phyloP scores from a whole-genome alignment of 352 stramenopile species.

The Sclerospora graminicola region DNA sequence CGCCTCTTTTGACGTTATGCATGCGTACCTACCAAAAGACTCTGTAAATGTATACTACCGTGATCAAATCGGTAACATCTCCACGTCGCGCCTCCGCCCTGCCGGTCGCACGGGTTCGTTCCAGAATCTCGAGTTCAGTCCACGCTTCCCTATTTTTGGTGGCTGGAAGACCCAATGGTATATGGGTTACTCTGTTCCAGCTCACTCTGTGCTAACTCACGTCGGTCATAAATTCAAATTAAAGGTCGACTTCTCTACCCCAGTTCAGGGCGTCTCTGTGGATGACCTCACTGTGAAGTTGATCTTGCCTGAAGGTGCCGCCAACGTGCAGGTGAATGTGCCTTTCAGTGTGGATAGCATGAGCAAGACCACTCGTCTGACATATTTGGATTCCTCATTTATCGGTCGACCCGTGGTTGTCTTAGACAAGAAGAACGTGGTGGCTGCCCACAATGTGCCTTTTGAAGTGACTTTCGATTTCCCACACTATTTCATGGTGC shows the following conservation, averaged over 20 bases:
- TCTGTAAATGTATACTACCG: constrained; percentile 87
- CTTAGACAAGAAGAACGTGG: constrained; percentile 77
- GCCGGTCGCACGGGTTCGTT: constrained; percentile 24
- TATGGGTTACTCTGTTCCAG: constrained; percentile 80
- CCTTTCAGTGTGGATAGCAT: constrained; percentile 59
- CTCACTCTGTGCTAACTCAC: constrained; percentile 63
- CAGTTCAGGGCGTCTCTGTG: constrained; percentile 63
- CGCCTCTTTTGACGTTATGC: constrained; percentile 72
- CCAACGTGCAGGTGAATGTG: constrained; percentile 68
- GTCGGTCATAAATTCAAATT: constrained; percentile 68
- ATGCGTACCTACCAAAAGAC: constrained; percentile 55
- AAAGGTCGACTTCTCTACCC: constrained; percentile 78
- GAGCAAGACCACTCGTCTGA: constrained; percentile 56
- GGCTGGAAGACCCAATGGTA: constrained; percentile 88
- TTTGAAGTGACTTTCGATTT: constrained; percentile 86
- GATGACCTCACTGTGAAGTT: constrained; percentile 84
- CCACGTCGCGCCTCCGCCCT: constrained; percentile 59
- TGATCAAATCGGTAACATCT: constrained; percentile 87
- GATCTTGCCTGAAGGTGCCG: constrained; percentile 73
- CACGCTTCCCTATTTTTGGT: constrained; percentile 82
- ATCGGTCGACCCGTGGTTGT: constrained; percentile 76
- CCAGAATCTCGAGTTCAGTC: constrained; percentile 71
- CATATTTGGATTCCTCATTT: constrained; percentile 75
- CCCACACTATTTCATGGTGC: constrained; percentile 65
- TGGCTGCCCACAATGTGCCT: constrained; percentile 73